Evolutionary conservation across 2,329 filamentous ascomycete species (phyloP), one percentile per base, ranked within the genome.

Genomic region (Chalara sp.): DNA sequence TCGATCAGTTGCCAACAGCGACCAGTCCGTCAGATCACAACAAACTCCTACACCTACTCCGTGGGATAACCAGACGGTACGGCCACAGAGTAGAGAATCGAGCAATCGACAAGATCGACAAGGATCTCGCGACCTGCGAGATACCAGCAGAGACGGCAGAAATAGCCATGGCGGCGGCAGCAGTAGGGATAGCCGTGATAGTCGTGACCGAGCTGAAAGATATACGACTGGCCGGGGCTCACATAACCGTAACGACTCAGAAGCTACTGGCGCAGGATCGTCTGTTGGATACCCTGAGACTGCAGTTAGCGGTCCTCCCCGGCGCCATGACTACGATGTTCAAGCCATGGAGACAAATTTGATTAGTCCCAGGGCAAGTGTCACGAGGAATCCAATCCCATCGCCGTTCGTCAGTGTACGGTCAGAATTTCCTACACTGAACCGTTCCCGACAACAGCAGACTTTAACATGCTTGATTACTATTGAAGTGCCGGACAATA

Each of bases 361-460:
- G 13, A 80, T 81, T 56, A 90, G 83, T 68, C 87, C 89, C 5
- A 83, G 86, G 37, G 71, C 77, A 5, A 78, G 73, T 47, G 66
- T 86, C 21, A 78, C 83, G 7, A 87, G 86, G 61, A 96, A 95
- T 60, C 89, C 90, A 0, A 96, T 97, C 52, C 91, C 93, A 1
- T 75, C 90, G 5, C 93, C 93, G 0, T 87, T 82, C 0, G 90
- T 99, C n/a, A 95, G 89, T 0, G 87, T 99, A 45, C 87, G 92
- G 53, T 97, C 92, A 65, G 93, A 99, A 69, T 99, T 96, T 64
- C 93, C 93, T 0, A 97, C 93, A 1, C 80, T 99, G 62, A 96
- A 79, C 68, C 81, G 89, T 57, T 96, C 91, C 21, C 86, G 91
- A 47, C 89, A 96, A 65, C 93, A 96, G 67, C 93, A 99, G 67